These are phyloP conservation scores for Scheffersomyces spartinae DNA, from an alignment of 805 yeast species.

Conservation along the genomic window DNA sequence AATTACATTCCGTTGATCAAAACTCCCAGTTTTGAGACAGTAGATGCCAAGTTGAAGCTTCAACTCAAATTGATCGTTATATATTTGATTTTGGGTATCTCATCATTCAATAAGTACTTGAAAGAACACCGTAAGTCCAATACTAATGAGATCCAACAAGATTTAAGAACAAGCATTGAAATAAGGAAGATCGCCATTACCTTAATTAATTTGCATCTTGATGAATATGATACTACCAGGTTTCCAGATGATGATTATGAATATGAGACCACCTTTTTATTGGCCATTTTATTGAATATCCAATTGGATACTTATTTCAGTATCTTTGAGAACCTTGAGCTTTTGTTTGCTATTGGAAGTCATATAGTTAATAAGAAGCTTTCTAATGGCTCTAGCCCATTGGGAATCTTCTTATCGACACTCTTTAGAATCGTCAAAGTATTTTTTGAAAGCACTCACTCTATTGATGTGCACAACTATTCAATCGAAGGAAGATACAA, in stretches of 20 bases:
- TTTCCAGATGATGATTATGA: conserved; percentile 9
- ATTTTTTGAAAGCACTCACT: conserved; percentile 37
- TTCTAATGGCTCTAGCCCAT: conserved; percentile 1
- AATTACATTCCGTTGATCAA: too few relatives aligned
- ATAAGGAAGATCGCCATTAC: conserved; percentile 24
- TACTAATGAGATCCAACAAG: conserved; percentile 2
- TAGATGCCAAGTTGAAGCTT: too few relatives aligned
- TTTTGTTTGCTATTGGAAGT: conserved; percentile 30
- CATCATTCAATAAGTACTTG: conserved; percentile 1
- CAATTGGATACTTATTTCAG: conserved; percentile 26
- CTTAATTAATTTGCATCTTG: conserved; percentile 27
- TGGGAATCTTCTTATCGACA: conserved; percentile 5
- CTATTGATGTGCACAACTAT: conserved; percentile 36
- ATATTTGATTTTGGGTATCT: too few relatives aligned
- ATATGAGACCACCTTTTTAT: conserved; percentile 21
- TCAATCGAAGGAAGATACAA: conserved; percentile 21
- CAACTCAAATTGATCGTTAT: too few relatives aligned
- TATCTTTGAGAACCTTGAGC: conserved; percentile 30
- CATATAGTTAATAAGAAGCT: conserved; percentile 11
- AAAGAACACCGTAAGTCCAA: conserved; percentile 1
- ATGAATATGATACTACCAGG: conserved; percentile 23
- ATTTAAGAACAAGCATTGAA: conserved; percentile 17
- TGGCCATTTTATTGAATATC: conserved; percentile 25
- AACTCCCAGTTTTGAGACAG: too few relatives aligned
- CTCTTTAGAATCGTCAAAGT: conserved; percentile 21